Conservation (phyloP, 345 rosid species). For the Eucalyptus coolabah region DNA sequence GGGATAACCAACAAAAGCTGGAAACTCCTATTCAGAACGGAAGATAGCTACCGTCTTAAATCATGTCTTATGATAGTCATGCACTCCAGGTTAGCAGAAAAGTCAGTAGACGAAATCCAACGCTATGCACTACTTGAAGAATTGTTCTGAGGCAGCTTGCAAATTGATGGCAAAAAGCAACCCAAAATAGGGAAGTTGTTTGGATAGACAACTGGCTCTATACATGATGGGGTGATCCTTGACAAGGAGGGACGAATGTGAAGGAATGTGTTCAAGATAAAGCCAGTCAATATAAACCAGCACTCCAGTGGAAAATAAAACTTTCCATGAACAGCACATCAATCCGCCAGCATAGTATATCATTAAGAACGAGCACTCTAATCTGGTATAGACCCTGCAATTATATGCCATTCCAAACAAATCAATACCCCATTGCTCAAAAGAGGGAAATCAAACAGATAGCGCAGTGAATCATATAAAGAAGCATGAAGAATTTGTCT, state of each 20-base stretch:
- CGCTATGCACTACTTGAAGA: background rate
- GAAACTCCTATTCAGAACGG: background rate
- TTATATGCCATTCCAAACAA: conserved; percentile 61
- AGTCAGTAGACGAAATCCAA: background rate
- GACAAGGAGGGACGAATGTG: conserved; percentile 5
- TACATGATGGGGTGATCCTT: conserved; percentile 3
- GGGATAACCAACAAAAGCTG: background rate
- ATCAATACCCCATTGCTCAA: conserved; percentile 33
- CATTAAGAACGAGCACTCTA: conserved; percentile 52
- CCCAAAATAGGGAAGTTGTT: background rate
- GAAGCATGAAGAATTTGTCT: background rate
- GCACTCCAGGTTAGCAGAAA: background rate
- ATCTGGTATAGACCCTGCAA: conserved; percentile 68
- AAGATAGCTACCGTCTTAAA: background rate
- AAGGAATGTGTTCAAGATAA: conserved; percentile 10
- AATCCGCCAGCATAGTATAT: conserved; percentile 66
- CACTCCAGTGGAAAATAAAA: conserved; percentile 41
- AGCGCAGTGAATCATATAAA: background rate
- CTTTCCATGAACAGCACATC: conserved; percentile 70
- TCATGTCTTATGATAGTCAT: background rate
- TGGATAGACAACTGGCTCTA: background rate
- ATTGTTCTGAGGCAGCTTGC: background rate
- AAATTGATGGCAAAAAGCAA: background rate
- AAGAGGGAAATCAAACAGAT: conserved; percentile 17
- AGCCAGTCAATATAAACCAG: conserved; percentile 21